phyloP scores from a whole-genome alignment of 768 basidiomycete genomes.

The Jaapia argillacea region DNA sequence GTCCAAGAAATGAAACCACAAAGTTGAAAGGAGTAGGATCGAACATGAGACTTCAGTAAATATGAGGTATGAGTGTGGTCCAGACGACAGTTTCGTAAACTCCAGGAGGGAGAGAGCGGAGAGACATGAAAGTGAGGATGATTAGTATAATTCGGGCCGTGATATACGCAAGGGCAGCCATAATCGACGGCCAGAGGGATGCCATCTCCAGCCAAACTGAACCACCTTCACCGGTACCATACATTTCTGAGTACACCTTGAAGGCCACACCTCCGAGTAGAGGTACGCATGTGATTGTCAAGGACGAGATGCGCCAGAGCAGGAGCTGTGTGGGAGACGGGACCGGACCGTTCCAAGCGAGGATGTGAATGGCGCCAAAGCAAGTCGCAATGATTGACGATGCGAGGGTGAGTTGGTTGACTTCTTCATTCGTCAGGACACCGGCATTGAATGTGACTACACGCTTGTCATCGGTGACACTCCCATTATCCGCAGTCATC shows the following conservation, averaged over 20 bases:
- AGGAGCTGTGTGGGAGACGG: not conserved
- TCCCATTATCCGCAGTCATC: too few species aligned
- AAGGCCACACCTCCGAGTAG: not conserved
- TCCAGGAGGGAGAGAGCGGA: not conserved
- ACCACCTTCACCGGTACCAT: too few species aligned
- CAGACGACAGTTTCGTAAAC: not conserved
- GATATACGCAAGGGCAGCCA: not conserved
- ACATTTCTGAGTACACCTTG: not conserved
- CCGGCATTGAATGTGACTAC: too few species aligned
- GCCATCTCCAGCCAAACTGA: too few species aligned
- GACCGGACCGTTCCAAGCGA: not conserved
- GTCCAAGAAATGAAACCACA: too few species aligned
- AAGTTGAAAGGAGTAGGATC: too few species aligned
- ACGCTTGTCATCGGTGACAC: too few species aligned
- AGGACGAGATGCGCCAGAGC: not conserved
- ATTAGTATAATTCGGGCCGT: not conserved
- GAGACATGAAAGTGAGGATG: not conserved
- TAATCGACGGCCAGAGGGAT: not conserved
- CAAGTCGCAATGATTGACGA: not conserved
- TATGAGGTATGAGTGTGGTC: constrained; percentile 17
- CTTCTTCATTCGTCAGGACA: not conserved
- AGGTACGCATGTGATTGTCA: not conserved
- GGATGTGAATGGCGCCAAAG: not conserved
- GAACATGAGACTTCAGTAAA: too few species aligned
- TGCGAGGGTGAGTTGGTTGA: not conserved